A percentile compares a stretch with the other conserved stretches of the same genome.
These are phyloP conservation scores for Exophiala phaeomuriformis DNA, from an alignment of 2,329 filamentous ascomycete species.

Conservation along the genomic window DNA sequence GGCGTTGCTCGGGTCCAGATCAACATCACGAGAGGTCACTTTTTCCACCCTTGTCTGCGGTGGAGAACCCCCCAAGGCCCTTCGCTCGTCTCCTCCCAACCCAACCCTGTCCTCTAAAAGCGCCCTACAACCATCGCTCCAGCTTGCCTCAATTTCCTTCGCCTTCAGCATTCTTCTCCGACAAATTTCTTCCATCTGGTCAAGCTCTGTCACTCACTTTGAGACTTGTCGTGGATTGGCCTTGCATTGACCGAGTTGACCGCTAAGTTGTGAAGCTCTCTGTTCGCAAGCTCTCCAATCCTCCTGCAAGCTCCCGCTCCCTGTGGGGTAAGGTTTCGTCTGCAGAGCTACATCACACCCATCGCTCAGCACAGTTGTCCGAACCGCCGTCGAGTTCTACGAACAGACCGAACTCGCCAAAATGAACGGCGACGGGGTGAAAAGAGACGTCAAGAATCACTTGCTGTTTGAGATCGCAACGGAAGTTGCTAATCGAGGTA, in stretches of 20 bases:
- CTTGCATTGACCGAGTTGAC: neutral
- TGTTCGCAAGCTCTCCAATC: slow-evolving; percentile 2
- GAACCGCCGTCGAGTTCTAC: neutral
- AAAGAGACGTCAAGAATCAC: slow-evolving; percentile 82
- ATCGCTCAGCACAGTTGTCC: neutral
- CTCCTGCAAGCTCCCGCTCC: slow-evolving; percentile 12
- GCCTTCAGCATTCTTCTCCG: slow-evolving; percentile 6
- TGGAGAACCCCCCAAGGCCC: neutral
- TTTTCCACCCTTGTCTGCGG: neutral
- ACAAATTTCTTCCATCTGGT: neutral
- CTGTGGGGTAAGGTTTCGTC: slow-evolving; percentile 21
- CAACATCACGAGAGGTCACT: slow-evolving; percentile 1
- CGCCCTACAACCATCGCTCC: slow-evolving; percentile 17
- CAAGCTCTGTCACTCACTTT: neutral
- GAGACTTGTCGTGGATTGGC: neutral
- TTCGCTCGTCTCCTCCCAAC: slow-evolving; percentile 1
- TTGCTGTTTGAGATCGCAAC: slow-evolving; percentile 94
- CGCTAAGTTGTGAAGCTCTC: neutral
- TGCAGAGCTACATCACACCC: neutral
- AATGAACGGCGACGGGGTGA: slow-evolving; percentile 30
- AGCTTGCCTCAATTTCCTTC: slow-evolving; percentile 21
- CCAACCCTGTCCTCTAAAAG: slow-evolving; percentile 6
- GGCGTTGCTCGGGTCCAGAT: neutral
- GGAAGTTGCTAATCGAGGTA: slow-evolving; percentile 93
- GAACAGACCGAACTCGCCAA: slow-evolving; percentile 9